Evolutionary conservation across 2,329 filamentous ascomycete genomes (phyloP), one percentile per base, ranked within the genome.

Genomic region (Aspergillus calidoustus): DNA sequence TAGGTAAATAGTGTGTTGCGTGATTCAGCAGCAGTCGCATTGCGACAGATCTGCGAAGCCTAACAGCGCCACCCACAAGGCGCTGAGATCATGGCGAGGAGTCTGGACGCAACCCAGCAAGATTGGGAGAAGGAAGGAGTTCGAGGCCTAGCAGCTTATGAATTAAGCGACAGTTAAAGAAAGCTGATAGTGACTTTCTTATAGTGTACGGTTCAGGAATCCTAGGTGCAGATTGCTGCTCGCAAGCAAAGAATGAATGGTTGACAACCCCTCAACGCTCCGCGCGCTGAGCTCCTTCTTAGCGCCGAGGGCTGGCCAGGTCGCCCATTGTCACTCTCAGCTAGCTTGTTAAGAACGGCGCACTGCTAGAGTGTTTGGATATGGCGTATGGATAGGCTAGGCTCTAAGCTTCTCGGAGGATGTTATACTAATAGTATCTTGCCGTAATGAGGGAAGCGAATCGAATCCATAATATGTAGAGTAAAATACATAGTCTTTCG

Each of bases 401-500:
- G 34, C 3, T 15, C 34, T 41, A 4, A 15, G 11, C 34, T 41
- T 41, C 25, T 41, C 11, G 34, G 8, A 15, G 34, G 15, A 11
- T 38, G 31, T 13, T 13, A 15, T 11, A 11, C 5, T 13, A 38
- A 15, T 13, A 38, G 34, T 5, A 41, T 6, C 11, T 2, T 15
- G 34, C 15, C 11, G 11, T 15, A 41, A 41, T 41, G 15, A 41
- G 34, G 13, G 11, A 15, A 41, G 5, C 34, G 13, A 15, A 15
- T 15, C 34, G 15, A 5, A 15, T 41, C 34, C 9, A 41, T 41
- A 41, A 41, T 15, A 17, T 30, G 47, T 51, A 51, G 23, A 46
- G 34, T 41, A 41, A 11, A 58, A 63, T 55, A 57, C 23, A 48
- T 23, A 46, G 9, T 60, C 34, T 58, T 44, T 49, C 38, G 28